Evolutionary conservation across 2,329 filamentous ascomycete genomes (phyloP), one percentile per base, ranked within the genome.

Genomic region (Aspergillus spinulosporus): DNA sequence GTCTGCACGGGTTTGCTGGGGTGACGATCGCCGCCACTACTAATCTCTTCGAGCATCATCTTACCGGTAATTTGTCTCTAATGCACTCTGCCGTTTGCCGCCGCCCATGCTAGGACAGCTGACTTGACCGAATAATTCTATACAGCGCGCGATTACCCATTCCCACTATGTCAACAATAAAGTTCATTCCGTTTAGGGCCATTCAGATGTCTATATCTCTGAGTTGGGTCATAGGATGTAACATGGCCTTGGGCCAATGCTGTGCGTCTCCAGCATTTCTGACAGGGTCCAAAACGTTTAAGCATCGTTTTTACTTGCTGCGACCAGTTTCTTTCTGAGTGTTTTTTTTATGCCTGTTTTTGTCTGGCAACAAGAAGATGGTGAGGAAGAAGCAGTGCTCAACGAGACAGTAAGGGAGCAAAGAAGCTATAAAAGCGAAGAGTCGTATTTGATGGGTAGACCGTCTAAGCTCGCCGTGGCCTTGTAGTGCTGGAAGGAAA

Each of bases 41-140:
- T 64, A 68, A 67, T 68, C 52, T 62, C 65, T 62, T 64, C 60
- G 70, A 68, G 70, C 67, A 67, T 63, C 66, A 67, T 68, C 65
- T 69, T 68, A 37, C 34, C 34, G 34, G 34, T 37, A 65, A 68
- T 71, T 65, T 61, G 59, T 64, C 49, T 68, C 64, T 66, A 56
- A 63, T 71, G 68, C 69, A 70, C 62, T 57, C 37, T 64, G 62
- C 69, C 68, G 70, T 61, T 63, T 62, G 52, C 64, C 68, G 67
- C 64, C 68, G 64, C 67, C 65, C 66, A 62, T 62, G 59, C 66
- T 67, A 60, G 62, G 57, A 65, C 65, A 68, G 64, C 66, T 68
- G 63, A 71, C 67, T 66, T 65, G 55, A 59, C 61, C 61, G 63
- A 61, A 50, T 56, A 60, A 50, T 51, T 54, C 58, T 61, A 52